phyloP scores from a whole-genome alignment of 1,284 basidiomycete genomes.

The Anthracocystis walkeri region DNA sequence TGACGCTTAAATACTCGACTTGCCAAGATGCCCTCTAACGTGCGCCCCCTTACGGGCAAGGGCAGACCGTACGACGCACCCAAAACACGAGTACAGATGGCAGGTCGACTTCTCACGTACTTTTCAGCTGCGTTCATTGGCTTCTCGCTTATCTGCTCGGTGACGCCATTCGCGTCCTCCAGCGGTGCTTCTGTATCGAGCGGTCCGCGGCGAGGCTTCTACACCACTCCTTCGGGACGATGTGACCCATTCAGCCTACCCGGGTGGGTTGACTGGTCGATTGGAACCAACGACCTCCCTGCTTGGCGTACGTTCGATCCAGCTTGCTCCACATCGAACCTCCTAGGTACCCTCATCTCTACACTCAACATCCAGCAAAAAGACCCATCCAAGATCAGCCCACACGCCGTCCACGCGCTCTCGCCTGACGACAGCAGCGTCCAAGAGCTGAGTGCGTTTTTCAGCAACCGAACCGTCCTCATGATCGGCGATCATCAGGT shows the following conservation, averaged over 20 bases:
- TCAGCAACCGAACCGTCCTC: slow-evolving; percentile 70
- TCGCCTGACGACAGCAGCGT: slow-evolving; percentile 9
- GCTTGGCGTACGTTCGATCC: slow-evolving; percentile 58
- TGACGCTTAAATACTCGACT: neutral
- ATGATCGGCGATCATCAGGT: slow-evolving; percentile 70
- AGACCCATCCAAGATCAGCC: slow-evolving; percentile 42
- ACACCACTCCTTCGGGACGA: slow-evolving; percentile 14
- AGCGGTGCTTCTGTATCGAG: neutral
- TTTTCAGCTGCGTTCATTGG: slow-evolving; percentile 36
- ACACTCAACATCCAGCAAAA: slow-evolving; percentile 29
- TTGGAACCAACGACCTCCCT: slow-evolving; percentile 42
- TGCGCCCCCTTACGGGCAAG: slow-evolving; percentile 49
- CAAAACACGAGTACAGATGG: slow-evolving; percentile 22
- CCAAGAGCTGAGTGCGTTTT: slow-evolving; percentile 55
- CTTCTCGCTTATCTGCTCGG: slow-evolving; percentile 38
- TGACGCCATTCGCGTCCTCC: slow-evolving; percentile 16
- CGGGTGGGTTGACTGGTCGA: slow-evolving; percentile 55
- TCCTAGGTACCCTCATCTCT: slow-evolving; percentile 45
- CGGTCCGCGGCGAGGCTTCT: slow-evolving; percentile 23
- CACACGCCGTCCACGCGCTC: slow-evolving; percentile 29
- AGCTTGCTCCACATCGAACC: slow-evolving; percentile 42
- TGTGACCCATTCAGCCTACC: slow-evolving; percentile 58
- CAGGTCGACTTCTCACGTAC: slow-evolving; percentile 28
- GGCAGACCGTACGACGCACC: slow-evolving; percentile 4
- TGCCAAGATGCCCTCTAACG: slow-evolving; percentile 43